Conservation (phyloP, 768 basidiomycete species). For the Epithele typhae region DNA sequence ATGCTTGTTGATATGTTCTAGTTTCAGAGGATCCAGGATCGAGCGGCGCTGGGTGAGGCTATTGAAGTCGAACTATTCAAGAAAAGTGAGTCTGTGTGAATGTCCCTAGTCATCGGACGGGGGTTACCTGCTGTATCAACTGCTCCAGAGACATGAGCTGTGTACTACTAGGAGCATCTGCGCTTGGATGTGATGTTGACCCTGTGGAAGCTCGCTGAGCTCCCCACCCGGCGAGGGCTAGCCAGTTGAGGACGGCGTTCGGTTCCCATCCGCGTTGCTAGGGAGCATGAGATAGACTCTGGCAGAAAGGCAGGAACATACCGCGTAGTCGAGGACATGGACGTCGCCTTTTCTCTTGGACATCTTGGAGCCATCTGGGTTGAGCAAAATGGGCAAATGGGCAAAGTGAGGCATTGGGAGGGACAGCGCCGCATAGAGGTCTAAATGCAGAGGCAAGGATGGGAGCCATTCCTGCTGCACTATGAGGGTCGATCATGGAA, state of each 20-base stretch:
- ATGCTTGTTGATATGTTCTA: constrained; percentile 86
- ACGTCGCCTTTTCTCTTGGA: constrained; percentile 93
- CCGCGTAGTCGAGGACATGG: constrained; percentile 81
- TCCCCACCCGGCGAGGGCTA: constrained; percentile 94
- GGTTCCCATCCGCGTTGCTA: constrained; percentile 90
- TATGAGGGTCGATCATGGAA: constrained; percentile 51
- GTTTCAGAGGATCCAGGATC: constrained; percentile 73
- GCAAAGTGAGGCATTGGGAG: constrained; percentile 77
- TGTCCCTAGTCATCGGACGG: too few relatives aligned
- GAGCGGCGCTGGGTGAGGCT: constrained; percentile 79
- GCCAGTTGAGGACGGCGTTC: constrained; percentile 84
- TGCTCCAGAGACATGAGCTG: constrained; percentile 54
- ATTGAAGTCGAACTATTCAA: constrained; percentile 64
- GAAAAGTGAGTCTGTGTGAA: too few relatives aligned
- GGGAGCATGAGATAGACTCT: not conserved
- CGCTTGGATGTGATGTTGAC: constrained; percentile 21
- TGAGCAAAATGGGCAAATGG: constrained; percentile 87
- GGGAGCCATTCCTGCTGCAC: constrained; percentile 86
- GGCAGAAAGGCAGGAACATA: constrained; percentile 29
- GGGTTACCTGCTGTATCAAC: constrained; percentile 58
- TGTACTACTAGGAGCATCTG: constrained; percentile 58
- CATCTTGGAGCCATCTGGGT: constrained; percentile 90
- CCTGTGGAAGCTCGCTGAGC: constrained; percentile 36
- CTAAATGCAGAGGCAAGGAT: constrained; percentile 87
- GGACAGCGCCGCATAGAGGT: constrained; percentile 77